Percentiles rank a stretch among this genome's conserved stretches.
Evolutionary conservation across 768 basidiomycete genomes (phyloP).

Genomic region (Amanita thiersii): DNA sequence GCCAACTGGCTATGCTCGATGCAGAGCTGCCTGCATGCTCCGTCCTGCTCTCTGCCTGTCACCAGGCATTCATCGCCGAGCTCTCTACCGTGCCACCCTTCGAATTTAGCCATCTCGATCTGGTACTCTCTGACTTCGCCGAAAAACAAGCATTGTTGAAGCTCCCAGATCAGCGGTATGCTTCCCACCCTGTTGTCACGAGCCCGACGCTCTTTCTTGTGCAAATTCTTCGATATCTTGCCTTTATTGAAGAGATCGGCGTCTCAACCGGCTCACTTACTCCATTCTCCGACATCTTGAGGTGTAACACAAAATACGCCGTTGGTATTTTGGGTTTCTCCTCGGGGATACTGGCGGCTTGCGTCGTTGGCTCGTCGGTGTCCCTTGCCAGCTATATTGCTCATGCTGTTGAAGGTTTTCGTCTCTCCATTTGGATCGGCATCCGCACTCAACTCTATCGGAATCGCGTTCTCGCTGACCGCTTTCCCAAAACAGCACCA

Average conservation of each 20-base stretch:
- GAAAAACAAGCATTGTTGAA: conserved; percentile 29
- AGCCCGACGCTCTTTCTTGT: conserved; percentile 39
- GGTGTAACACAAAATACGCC: conserved; percentile 25
- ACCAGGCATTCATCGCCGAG: conserved; percentile 41
- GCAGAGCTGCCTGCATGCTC: conserved; percentile 31
- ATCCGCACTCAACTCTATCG: conserved; percentile 31
- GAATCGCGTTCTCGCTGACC: conserved; percentile 11
- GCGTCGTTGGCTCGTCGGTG: conserved; percentile 31
- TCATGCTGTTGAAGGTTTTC: conserved; percentile 37
- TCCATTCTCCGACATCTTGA: conserved; percentile 21
- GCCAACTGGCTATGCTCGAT: conserved; percentile 31
- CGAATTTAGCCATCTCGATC: conserved; percentile 25
- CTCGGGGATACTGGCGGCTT: conserved; percentile 49
- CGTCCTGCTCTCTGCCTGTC: conserved; percentile 42
- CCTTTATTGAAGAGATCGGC: conserved; percentile 23
- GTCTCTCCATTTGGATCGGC: conserved; percentile 45
- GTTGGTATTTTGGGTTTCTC: conserved; percentile 44
- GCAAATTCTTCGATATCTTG: conserved; percentile 47
- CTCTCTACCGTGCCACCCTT: conserved; percentile 33
- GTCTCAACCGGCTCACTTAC: conserved; percentile 11
- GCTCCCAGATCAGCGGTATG: conserved; percentile 24
- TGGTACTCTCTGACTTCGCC: conserved; percentile 38
- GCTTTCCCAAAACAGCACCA: conserved; percentile 20
- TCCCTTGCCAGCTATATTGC: conserved; percentile 36
- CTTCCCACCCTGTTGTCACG: conserved; percentile 40